Base-by-base conservation (phyloP, 2,329 filamentous ascomycete species). In the Epicoccum nigrum region DNA sequence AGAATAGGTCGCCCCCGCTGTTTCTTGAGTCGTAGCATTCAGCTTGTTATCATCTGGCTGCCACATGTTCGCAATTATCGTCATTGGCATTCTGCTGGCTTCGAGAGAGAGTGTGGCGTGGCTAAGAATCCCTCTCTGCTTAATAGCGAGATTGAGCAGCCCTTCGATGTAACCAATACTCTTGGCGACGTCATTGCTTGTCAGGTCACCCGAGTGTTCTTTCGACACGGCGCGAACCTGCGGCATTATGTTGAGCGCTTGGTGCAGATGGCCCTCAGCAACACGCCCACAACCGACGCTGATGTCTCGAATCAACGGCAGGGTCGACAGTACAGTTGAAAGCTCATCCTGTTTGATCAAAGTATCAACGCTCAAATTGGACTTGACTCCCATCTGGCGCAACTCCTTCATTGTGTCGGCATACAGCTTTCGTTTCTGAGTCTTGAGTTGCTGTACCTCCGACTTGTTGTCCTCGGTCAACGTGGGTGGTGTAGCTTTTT, bases 101-200 rank as follows among this genome's bases (percentile, higher is more conserved):
- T 65, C 68, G 3, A 78, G 59, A 11, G 74, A 65, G 15, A 55
- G 41, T 6, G 54, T 47, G 33, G 68, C 63, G 25, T 57, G 65
- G 44, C 58, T 72, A 59, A 33, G 77, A 5, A 75, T 72, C 38
- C 70, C 72, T 51, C 87, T 80, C 69, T 92, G 89, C 3, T 77
- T 74, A 11, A 90, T 67, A 1, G 83, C 70, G n/a, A 85, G 75
- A 52, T 87, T 81, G 23, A 97, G 77, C 52, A 97, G 81, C 20
- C 92, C 91, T 70, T 99, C 94, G n/a, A 97, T 77, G 58, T 90
- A 90, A 0, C 91, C 91, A 40, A 89, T 82, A 68, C 91, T 92
- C 65, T 92, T 83, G 33, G 83, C 81, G 7, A 94, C 83, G 62
- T 97, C 91, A 7, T 90, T 87, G 33, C 86, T 82, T 35, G 88